These are phyloP conservation scores for Saturnispora mendoncae DNA, from an alignment of 805 yeast genomes.

Conservation along the genomic window DNA sequence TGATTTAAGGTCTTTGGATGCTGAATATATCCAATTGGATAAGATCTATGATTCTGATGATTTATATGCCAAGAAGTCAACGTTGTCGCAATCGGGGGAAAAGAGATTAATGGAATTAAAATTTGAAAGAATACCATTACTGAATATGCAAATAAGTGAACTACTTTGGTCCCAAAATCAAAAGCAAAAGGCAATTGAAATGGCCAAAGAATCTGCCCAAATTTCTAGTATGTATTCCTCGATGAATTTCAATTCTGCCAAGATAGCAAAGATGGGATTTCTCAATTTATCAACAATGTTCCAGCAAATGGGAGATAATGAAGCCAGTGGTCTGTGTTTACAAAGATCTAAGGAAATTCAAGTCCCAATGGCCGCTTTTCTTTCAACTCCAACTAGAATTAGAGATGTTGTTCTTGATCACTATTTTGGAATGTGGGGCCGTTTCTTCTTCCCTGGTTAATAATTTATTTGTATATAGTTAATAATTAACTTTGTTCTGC, in stretches of 20 bases:
- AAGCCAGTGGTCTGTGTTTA: slow-evolving; percentile 21
- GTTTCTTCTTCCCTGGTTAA: slow-evolving; percentile 26
- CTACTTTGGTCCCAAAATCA: slow-evolving; percentile 31
- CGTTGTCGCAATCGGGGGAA: slow-evolving; percentile 14
- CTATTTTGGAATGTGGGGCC: slow-evolving; percentile 31
- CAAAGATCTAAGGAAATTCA: slow-evolving; percentile 23
- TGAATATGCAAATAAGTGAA: slow-evolving; percentile 36
- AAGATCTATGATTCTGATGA: slow-evolving; percentile 13
- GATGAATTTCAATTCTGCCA: slow-evolving; percentile 30
- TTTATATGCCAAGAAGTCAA: slow-evolving; percentile 13
- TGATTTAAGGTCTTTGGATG: slow-evolving; percentile 25
- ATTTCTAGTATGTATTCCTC: slow-evolving; percentile 26
- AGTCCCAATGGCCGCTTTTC: slow-evolving; percentile 26
- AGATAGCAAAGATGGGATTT: slow-evolving; percentile 31
- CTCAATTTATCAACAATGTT: slow-evolving; percentile 31
- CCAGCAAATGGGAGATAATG: slow-evolving; percentile 22
- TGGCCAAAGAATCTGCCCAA: slow-evolving; percentile 33
- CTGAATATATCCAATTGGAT: slow-evolving; percentile 18
- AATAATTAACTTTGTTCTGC: neutral
- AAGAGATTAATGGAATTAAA: slow-evolving; percentile 21
- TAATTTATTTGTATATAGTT: neutral
- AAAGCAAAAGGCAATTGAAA: slow-evolving; percentile 30
- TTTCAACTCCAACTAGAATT: slow-evolving; percentile 16
- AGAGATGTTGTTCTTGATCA: slow-evolving; percentile 27
- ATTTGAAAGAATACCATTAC: slow-evolving; percentile 28